Evolutionary conservation across 2,329 filamentous ascomycete genomes (phyloP), one percentile per base, ranked within the genome.

Genomic region (Neurospora sp.): DNA sequence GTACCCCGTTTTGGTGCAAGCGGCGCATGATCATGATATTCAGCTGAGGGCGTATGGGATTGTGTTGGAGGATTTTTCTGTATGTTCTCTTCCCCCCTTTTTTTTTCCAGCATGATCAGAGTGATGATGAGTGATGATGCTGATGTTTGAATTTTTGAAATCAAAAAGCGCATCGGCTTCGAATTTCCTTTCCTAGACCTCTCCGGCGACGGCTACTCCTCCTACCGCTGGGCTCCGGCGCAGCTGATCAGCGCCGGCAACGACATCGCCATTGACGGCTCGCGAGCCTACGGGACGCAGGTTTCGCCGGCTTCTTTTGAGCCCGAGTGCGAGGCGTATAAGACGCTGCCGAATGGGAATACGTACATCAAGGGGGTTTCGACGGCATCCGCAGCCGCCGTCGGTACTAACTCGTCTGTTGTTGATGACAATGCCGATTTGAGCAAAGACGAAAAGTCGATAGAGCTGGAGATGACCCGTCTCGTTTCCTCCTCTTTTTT

Each of bases 181-280:
- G 82, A 85, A 72, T 88, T 87, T 70, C 86, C 86, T 0, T 88
- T 88, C 75, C 71, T 88, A 43, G 85, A 87, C 74, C 74, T 85
- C 6, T 77, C 86, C 2, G 79, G 80, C 67, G 84, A 87, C 75
- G 83, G 82, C 40, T 77, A 81, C 71, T 83, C 83, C 1, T 82
- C 81, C 2, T 88, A 87, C 78, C 82, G 82, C 46, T 87, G 83
- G 81, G 80, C 80, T 0, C 81, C 81, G 0, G 80, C 81, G 2
- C 80, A 85, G 68, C 76, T 87, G 70, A 82, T 87, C 72, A 82
- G 80, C 2, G 79, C 80, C 1, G 73, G 72, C 69, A 82, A 83
- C 72, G 71, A 76, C 1, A 74, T 81, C 6, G 85, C 84, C 3
- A 74, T 86, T 15, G 74, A 77, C 8, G 84, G 84, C 3, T 81